Evolutionary conservation across 2,329 filamentous ascomycete genomes (phyloP).

Genomic region (Lanzia echinophila): DNA sequence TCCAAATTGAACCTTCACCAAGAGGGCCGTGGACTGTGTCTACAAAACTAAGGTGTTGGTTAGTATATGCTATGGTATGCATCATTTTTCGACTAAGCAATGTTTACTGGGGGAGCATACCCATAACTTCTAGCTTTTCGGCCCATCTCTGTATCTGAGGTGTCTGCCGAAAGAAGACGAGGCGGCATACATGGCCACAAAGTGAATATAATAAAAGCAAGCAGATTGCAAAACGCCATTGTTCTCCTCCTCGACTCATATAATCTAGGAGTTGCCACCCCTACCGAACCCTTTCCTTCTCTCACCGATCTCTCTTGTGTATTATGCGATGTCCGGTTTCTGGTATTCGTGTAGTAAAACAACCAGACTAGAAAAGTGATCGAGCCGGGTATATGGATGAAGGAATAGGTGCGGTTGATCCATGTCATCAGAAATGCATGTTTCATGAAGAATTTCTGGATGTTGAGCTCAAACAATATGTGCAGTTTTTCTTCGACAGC

Average conservation of each 20-base stretch:
- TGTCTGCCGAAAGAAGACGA: slow-evolving; percentile 46
- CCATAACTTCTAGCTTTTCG: slow-evolving; percentile 51
- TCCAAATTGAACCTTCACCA: slow-evolving; percentile 64
- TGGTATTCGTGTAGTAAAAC: slow-evolving; percentile 63
- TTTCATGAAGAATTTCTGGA: slow-evolving; percentile 52
- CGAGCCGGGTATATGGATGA: slow-evolving; percentile 72
- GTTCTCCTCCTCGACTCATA: slow-evolving; percentile 50
- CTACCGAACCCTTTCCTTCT: slow-evolving; percentile 33
- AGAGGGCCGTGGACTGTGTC: slow-evolving; percentile 51
- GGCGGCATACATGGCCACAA: slow-evolving; percentile 56
- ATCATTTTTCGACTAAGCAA: background rate
- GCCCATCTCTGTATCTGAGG: slow-evolving; percentile 48
- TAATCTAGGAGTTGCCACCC: slow-evolving; percentile 39
- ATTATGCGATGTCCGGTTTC: slow-evolving; percentile 19
- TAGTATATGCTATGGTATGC: background rate
- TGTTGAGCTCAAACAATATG: slow-evolving; percentile 57
- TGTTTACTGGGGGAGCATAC: background rate
- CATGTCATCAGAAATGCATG: slow-evolving; percentile 54
- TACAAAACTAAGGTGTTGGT: slow-evolving; percentile 38
- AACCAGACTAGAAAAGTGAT: slow-evolving; percentile 63
- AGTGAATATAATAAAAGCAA: slow-evolving; percentile 53
- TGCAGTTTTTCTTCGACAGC: slow-evolving; percentile 57
- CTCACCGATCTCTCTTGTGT: slow-evolving; percentile 34
- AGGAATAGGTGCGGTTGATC: slow-evolving; percentile 69
- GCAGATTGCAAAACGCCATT: slow-evolving; percentile 51